Evolutionary conservation across 1,284 basidiomycete species (phyloP).

Genomic region (Anthracocystis setariae): DNA sequence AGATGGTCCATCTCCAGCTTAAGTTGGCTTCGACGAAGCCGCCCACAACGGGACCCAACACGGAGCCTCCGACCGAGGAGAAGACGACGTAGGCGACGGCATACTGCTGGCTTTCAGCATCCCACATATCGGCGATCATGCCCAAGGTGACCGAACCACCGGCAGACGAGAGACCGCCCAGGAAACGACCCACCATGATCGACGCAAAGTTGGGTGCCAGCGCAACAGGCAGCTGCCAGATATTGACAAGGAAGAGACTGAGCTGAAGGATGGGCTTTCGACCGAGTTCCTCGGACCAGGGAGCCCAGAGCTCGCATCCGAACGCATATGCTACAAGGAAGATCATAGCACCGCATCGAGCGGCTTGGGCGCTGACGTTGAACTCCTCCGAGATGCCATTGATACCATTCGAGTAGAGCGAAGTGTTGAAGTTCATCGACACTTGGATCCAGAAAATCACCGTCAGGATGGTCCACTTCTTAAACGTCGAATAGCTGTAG

Average conservation of each 20-base stretch:
- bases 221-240: slow-evolving; percentile 53
- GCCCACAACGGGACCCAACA: slow-evolving; percentile 65
- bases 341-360: slow-evolving; percentile 65
- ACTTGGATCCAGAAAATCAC: slow-evolving; percentile 69
- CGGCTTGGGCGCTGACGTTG: slow-evolving; percentile 66
- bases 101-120: slow-evolving; percentile 65
- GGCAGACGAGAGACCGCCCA: slow-evolving; percentile 66
- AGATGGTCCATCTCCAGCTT: slow-evolving; percentile 68
- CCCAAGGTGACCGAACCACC: slow-evolving; percentile 70
- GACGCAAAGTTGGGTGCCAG: slow-evolving; percentile 64
- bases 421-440: slow-evolving; percentile 68
- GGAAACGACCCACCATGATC: slow-evolving; percentile 67
- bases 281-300: slow-evolving; percentile 67
- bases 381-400: slow-evolving; percentile 62
- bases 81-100: slow-evolving; percentile 66
- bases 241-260: slow-evolving; percentile 67
- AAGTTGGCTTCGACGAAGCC: slow-evolving; percentile 47
- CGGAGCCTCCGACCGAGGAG: slow-evolving; percentile 67
- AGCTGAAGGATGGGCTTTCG: slow-evolving; percentile 64
- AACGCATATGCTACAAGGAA: slow-evolving; percentile 69
- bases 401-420: slow-evolving; percentile 67
- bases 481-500: slow-evolving; percentile 61
- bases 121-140: slow-evolving; percentile 66
- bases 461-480: slow-evolving; percentile 68
- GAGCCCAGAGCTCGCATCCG: slow-evolving; percentile 66